Percentiles rank a stretch among this genome's conserved stretches.
phyloP scores from a whole-genome alignment of 2,329 filamentous ascomycete species.

The Arachnopeziza araneosa region DNA sequence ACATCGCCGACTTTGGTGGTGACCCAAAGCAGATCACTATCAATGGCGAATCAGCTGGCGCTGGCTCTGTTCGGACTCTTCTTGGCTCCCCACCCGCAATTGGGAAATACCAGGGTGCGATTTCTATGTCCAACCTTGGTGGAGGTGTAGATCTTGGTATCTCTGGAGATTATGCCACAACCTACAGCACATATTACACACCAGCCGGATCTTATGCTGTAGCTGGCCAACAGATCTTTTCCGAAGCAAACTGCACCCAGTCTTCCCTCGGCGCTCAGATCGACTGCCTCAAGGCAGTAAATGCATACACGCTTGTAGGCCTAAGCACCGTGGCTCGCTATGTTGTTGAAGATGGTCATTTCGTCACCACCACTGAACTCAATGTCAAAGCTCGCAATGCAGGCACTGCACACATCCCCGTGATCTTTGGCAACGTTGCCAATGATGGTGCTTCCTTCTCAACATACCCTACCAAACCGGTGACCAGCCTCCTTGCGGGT shows the following conservation, averaged over 20 bases:
- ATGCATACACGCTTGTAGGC: conserved; percentile 35
- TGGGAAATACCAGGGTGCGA: conserved; percentile 40
- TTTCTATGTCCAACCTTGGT: conserved; percentile 47
- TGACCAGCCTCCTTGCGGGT: conserved; percentile 37
- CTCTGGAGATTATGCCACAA: conserved; percentile 44
- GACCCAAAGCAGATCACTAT: conserved; percentile 41
- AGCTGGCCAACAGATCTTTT: conserved; percentile 41
- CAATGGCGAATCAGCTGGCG: conserved; percentile 47
- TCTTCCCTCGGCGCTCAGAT: conserved; percentile 38
- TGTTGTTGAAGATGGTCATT: conserved; percentile 48
- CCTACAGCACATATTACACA: conserved; percentile 49
- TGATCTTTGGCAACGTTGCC: conserved; percentile 45
- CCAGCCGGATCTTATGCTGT: conserved; percentile 42
- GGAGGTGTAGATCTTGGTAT: conserved; percentile 44
- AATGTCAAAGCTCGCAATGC: conserved; percentile 38
- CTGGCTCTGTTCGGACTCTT: conserved; percentile 42
- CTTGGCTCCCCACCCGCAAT: conserved; percentile 44
- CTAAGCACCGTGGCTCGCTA: conserved; percentile 41
- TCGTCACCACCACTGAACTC: conserved; percentile 43
- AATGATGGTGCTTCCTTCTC: conserved; percentile 47
- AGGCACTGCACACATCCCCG: conserved; percentile 42
- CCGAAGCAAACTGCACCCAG: conserved; percentile 42
- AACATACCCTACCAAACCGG: conserved; percentile 39
- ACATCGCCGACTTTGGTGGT: conserved; percentile 42
- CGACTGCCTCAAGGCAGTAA: conserved; percentile 39